phyloP scores from a whole-genome alignment of 768 basidiomycete species.

The Leccinellum albellum region DNA sequence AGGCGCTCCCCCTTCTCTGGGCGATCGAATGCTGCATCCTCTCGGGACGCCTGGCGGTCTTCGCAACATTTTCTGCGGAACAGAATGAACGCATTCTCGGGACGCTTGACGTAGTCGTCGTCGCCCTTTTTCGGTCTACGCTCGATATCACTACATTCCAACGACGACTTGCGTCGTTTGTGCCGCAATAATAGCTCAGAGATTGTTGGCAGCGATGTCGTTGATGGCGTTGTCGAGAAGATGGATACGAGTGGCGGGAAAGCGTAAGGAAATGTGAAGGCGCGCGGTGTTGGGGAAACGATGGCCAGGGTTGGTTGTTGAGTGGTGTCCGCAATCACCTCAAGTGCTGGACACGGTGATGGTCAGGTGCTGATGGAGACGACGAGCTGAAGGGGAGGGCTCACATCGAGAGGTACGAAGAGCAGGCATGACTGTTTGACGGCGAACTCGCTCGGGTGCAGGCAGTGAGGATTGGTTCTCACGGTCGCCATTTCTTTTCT shows the following conservation, averaged over 20 bases:
- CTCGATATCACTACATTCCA: conserved; percentile 44
- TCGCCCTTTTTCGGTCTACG: conserved; percentile 61
- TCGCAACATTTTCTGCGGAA: conserved; percentile 79
- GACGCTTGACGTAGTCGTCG: conserved; percentile 80
- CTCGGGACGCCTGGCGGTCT: conserved; percentile 56
- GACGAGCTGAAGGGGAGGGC: conserved; percentile 16
- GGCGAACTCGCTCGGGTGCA: conserved; percentile 33
- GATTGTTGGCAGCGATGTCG: conserved; percentile 31
- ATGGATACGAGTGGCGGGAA: conserved; percentile 40
- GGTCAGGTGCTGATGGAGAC: conserved; percentile 2
- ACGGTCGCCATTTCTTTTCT: too few species aligned
- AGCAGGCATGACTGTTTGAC: conserved; percentile 57
- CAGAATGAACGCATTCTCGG: conserved; percentile 81
- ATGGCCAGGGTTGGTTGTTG: conserved; percentile 51
- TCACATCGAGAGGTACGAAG: conserved; percentile 59
- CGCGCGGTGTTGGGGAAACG: conserved; percentile 60
- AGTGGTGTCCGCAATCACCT: conserved; percentile 57
- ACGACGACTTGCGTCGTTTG: conserved; percentile 51
- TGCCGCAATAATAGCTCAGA: conserved; percentile 32
- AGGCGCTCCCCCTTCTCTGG: conserved; percentile 69
- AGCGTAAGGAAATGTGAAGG: conserved; percentile 40
- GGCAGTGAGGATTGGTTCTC: too few species aligned
- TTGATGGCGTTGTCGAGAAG: conserved; percentile 35
- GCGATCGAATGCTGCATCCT: conserved; percentile 37
- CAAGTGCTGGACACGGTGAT: conserved; percentile 50